phyloP scores from a whole-genome alignment of 306 rosid genomes.

The Malus domestica region ASM211411v1 NC_041803.1:5265501-5266000 shows the following conservation, averaged over 20 bases:
- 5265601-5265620: neutral
- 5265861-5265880: neutral
- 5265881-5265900: neutral
- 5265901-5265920: neutral
- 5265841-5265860: neutral
- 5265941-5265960: neutral
- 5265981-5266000: neutral
- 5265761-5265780: neutral
- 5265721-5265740: no score
- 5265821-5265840: neutral
- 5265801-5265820: neutral
- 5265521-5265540: no score
- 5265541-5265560: no score
- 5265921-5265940: neutral
- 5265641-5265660: neutral
- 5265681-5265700: neutral
- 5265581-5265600: no score
- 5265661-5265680: neutral
- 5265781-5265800: neutral
- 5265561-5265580: no score
- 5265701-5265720: no score
- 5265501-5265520: no score
- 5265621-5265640: neutral
- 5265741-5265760: neutral
- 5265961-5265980: neutral